These are phyloP conservation scores for Crepidotus variabilis DNA, from an alignment of 768 basidiomycete genomes.

Conservation along the genomic window DNA sequence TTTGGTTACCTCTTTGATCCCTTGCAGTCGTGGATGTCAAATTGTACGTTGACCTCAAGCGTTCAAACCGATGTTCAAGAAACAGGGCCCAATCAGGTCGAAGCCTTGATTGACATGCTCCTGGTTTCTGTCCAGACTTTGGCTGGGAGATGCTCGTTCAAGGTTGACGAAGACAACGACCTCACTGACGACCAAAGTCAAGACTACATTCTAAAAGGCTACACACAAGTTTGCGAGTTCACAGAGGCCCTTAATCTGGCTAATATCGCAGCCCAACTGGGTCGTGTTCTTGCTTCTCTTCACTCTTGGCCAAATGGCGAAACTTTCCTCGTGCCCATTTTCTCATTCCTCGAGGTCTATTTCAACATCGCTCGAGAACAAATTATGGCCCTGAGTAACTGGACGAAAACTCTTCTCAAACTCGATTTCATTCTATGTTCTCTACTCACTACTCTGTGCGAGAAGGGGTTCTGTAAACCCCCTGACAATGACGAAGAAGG, in stretches of 20 bases:
- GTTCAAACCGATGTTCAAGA: neutral
- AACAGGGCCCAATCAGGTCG: conserved; percentile 21
- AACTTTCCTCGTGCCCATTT: conserved; percentile 37
- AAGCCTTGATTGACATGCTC: conserved; percentile 54
- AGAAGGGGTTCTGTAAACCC: conserved; percentile 92
- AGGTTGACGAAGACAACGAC: conserved; percentile 21
- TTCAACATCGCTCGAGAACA: conserved; percentile 52
- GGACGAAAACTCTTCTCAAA: conserved; percentile 82
- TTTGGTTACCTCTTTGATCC: conserved; percentile 5
- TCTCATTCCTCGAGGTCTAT: conserved; percentile 77
- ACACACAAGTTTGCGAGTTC: conserved; percentile 38
- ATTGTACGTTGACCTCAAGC: neutral
- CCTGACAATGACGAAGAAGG: conserved; percentile 64
- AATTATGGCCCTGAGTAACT: conserved; percentile 51
- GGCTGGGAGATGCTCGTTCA: conserved; percentile 24
- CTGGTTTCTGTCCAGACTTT: conserved; percentile 66
- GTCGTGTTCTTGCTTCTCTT: conserved; percentile 35
- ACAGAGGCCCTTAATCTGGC: conserved; percentile 47
- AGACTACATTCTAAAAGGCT: conserved; percentile 44
- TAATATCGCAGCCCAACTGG: conserved; percentile 36
- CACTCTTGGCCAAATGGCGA: conserved; percentile 28
- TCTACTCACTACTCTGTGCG: conserved; percentile 67
- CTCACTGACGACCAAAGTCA: neutral
- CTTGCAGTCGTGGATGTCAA: neutral
- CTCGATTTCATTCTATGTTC: conserved; percentile 75